Evolutionary conservation across 441 rosid species (phyloP).

Genomic region (Bruguiera hainesii): DNA sequence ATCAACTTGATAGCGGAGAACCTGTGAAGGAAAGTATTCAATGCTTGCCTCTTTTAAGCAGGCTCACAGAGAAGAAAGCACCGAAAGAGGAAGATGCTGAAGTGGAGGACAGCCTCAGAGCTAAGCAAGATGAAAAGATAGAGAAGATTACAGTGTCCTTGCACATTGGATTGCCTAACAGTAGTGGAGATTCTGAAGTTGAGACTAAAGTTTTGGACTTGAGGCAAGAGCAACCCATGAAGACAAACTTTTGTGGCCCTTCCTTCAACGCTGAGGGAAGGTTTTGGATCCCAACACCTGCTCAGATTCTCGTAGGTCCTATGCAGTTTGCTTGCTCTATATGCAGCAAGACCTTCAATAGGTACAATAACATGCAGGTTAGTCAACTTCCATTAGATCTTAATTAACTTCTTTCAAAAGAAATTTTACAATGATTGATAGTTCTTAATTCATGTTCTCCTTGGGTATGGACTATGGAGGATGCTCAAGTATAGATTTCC

Average conservation of each 20-base stretch:
- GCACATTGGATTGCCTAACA: conserved; percentile 80
- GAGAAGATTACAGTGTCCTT: conserved; percentile 60
- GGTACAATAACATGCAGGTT: conserved; percentile 99
- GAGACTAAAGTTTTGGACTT: conserved; percentile 28
- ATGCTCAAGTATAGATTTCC: too few species aligned
- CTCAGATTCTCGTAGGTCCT: conserved; percentile 90
- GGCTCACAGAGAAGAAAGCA: conserved; percentile 43
- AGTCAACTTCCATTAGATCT: conserved; percentile 6
- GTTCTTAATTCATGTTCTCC: too few species aligned
- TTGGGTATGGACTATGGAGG: too few species aligned
- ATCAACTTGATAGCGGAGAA: not conserved
- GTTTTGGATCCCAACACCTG: conserved; percentile 91
- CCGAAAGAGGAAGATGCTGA: conserved; percentile 35
- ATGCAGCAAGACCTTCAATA: conserved; percentile 91
- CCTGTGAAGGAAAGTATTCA: conserved; percentile 33
- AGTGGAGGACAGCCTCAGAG: conserved; percentile 23
- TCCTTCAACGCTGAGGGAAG: conserved; percentile 45
- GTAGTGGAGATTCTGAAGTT: conserved; percentile 20
- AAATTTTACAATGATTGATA: too few species aligned
- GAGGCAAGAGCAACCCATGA: conserved; percentile 13
- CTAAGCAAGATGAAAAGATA: conserved; percentile 25
- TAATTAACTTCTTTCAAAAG: too few species aligned
- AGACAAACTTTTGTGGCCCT: conserved; percentile 37
- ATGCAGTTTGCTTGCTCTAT: conserved; percentile 88
- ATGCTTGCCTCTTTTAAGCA: conserved; percentile 81